Conservation (phyloP, 73 alveolate species). For the Blepharisma stoltei region DNA sequence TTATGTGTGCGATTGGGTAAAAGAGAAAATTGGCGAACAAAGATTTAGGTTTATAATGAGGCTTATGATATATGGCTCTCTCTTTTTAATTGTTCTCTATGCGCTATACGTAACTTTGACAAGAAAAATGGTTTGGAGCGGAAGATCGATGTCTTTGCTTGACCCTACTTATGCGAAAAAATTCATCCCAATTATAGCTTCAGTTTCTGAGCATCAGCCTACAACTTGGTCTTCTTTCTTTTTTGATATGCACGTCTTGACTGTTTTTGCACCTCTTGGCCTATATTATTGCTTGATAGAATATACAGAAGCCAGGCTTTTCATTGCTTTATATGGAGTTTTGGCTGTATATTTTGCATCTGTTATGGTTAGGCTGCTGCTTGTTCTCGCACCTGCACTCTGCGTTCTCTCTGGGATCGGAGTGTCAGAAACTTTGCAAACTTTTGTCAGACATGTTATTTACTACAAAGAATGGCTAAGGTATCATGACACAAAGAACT, state of each 20-base stretch:
- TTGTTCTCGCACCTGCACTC: constrained; percentile 60
- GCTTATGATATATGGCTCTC: neutral
- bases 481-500: neutral
- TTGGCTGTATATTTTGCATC: constrained; percentile 43
- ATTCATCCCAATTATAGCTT: constrained; percentile 83
- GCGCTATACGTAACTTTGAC: neutral
- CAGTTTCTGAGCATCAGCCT: constrained; percentile 91
- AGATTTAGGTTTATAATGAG: neutral
- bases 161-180: constrained; percentile 90
- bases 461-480: neutral
- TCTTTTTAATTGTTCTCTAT: neutral
- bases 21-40: constrained; percentile 2
- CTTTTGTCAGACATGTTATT: constrained; percentile 14
- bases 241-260: constrained; percentile 74
- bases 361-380: constrained; percentile 59
- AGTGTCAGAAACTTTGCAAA: constrained; percentile 47
- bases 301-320: constrained; percentile 54
- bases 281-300: constrained; percentile 75
- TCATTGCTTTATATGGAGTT: constrained; percentile 42
- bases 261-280: constrained; percentile 82
- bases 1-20: constrained; percentile 8
- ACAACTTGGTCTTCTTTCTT: constrained; percentile 50
- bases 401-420: constrained; percentile 60
- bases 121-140: constrained; percentile 77
- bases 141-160: constrained; percentile 72